These are phyloP conservation scores for Psidium guajava DNA, from an alignment of 345 rosid species.

Conservation along the genomic window DNA sequence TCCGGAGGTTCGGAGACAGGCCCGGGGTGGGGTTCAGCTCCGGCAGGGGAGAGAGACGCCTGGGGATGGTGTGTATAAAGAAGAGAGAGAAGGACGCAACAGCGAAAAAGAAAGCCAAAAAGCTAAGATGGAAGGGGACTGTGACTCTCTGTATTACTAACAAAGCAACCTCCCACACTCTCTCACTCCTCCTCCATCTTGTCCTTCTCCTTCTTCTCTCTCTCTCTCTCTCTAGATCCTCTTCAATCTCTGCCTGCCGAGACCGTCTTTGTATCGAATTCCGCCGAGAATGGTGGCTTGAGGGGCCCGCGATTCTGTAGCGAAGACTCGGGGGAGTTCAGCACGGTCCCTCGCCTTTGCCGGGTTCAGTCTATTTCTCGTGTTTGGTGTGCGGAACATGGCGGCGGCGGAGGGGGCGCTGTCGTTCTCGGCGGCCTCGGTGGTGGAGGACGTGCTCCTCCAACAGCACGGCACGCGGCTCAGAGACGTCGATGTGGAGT, in stretches of 20 bases:
- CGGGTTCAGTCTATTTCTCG: neutral
- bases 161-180: neutral
- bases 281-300: neutral
- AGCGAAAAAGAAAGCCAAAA: neutral
- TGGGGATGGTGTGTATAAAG: neutral
- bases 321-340: no score
- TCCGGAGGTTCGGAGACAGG: neutral
- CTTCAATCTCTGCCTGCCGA: neutral
- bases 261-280: neutral
- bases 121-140: constrained; percentile 21
- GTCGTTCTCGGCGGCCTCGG: constrained; percentile 44
- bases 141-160: constrained; percentile 11
- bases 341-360: neutral
- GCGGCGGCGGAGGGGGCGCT: constrained; percentile 32
- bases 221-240: neutral
- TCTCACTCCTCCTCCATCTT: neutral
- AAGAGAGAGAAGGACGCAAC: constrained; percentile 4
- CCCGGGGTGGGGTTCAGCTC: neutral
- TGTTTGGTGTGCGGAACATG: constrained; percentile 10
- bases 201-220: neutral
- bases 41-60: neutral
- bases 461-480: constrained; percentile 37
- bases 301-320: neutral
- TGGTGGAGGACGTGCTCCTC: constrained; percentile 68
- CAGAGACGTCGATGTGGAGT: constrained; percentile 24